These are phyloP conservation scores for Neurospora sp. DNA, from an alignment of 2,329 filamentous ascomycete species.

Conservation along the genomic window DNA sequence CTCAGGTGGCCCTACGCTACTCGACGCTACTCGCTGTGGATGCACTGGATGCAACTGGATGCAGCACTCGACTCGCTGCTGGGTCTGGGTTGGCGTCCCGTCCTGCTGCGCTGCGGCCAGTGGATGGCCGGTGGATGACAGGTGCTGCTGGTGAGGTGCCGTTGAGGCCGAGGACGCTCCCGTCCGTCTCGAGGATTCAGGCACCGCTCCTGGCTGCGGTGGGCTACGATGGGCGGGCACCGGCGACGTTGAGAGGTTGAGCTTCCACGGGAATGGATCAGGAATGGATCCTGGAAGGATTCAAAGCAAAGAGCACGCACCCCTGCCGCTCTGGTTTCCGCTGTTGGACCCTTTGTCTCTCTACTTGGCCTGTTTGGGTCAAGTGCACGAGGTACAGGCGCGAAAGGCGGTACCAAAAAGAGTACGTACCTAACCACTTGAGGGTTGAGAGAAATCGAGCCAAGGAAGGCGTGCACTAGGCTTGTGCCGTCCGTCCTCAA, in stretches of 20 bases:
- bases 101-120: not conserved
- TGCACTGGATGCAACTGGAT: not conserved
- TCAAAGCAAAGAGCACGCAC: not conserved
- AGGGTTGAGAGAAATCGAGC: not conserved
- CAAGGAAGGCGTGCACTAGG: slow-evolving; percentile 1
- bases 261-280: not conserved
- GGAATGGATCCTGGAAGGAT: not conserved
- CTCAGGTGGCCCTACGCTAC: not conserved
- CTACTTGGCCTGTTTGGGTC: not conserved
- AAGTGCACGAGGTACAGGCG: not conserved
- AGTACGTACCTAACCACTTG: not conserved
- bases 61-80: not conserved
- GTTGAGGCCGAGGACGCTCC: not conserved
- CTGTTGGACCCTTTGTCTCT: not conserved
- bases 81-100: not conserved
- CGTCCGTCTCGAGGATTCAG: not conserved
- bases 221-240: not conserved
- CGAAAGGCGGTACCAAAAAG: not conserved
- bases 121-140: not conserved
- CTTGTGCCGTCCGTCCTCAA: slow-evolving; percentile 6
- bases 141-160: not conserved
- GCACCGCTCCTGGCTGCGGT: not conserved
- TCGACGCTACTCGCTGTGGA: not conserved
- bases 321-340: not conserved
- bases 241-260: not conserved